Conservation (phyloP, 116 monocot genomes). For the Zostera marina region DNA sequence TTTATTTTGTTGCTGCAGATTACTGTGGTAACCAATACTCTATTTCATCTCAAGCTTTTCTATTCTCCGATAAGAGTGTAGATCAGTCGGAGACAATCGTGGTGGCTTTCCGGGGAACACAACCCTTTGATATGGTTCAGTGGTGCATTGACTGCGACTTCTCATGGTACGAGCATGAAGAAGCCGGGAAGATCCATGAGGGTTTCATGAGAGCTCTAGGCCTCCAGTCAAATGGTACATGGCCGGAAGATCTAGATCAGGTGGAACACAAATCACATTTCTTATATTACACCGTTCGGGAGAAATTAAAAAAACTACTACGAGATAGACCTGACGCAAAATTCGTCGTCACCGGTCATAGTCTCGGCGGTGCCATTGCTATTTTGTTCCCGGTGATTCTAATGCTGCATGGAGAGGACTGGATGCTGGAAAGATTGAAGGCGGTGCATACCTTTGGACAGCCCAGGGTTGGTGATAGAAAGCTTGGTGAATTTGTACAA, state of each 20-base stretch:
- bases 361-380: slow-evolving; percentile 79
- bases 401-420: slow-evolving; percentile 33
- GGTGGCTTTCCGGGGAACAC: slow-evolving; percentile 77
- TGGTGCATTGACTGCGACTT: slow-evolving; percentile 84
- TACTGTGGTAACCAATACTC: background rate
- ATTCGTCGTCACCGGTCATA: slow-evolving; percentile 69
- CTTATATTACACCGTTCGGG: slow-evolving; percentile 51
- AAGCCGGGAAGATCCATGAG: slow-evolving; percentile 58
- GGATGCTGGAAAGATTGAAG: slow-evolving; percentile 36
- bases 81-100: slow-evolving; percentile 43
- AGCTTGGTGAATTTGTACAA: slow-evolving; percentile 29
- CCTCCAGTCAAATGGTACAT: slow-evolving; percentile 28
- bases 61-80: slow-evolving; percentile 38
- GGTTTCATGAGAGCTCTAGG: slow-evolving; percentile 95
- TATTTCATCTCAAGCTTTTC: slow-evolving; percentile 51
- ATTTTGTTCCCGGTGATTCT: slow-evolving; percentile 54
- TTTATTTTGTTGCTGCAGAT: background rate
- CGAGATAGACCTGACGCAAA: slow-evolving; percentile 13
- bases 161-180: slow-evolving; percentile 71
- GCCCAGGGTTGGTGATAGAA: slow-evolving; percentile 60
- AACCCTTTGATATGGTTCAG: slow-evolving; percentile 41
- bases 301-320: slow-evolving; percentile 23
- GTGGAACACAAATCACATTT: slow-evolving; percentile 40
- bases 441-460: slow-evolving; percentile 88
- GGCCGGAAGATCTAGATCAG: slow-evolving; percentile 44